phyloP scores from a whole-genome alignment of 257 asterid genomes.

The Penstemon barbatus region DNA sequence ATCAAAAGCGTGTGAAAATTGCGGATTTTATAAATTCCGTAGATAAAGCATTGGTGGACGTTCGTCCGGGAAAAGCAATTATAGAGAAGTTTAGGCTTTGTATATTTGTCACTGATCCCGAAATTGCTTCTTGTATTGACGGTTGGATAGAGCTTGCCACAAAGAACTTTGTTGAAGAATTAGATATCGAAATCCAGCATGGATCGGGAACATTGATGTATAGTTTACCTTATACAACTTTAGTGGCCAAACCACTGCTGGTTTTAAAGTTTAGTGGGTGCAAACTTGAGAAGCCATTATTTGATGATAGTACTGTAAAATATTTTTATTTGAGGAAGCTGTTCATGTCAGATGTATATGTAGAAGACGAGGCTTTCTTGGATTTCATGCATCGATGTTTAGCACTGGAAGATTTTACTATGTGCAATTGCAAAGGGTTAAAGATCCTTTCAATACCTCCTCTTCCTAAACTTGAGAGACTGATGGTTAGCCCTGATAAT shows the following conservation, averaged over 20 bases:
- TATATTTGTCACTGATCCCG: neutral
- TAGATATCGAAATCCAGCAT: neutral
- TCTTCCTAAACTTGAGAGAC: neutral
- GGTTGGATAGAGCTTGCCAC: neutral
- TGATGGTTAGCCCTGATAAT: neutral
- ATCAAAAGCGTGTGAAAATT: neutral
- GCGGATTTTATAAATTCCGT: neutral
- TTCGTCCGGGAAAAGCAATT: neutral
- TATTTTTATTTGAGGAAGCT: neutral
- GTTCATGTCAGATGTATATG: neutral
- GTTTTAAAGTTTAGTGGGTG: neutral
- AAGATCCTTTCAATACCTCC: neutral
- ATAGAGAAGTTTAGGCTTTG: conserved; percentile 3
- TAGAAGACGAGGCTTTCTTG: neutral
- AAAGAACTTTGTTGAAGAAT: neutral
- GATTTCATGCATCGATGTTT: neutral
- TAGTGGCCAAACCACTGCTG: neutral
- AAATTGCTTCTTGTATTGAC: neutral
- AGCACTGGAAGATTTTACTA: neutral
- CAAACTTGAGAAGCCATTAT: conserved; percentile 1
- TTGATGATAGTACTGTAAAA: neutral
- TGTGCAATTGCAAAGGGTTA: neutral
- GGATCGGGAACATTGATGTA: neutral
- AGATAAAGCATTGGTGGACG: neutral
- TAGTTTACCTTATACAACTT: neutral